Evolutionary conservation across 2,329 filamentous ascomycete species (phyloP), one percentile per base, ranked within the genome.

Genomic region (Acrocalymma vagum): DNA sequence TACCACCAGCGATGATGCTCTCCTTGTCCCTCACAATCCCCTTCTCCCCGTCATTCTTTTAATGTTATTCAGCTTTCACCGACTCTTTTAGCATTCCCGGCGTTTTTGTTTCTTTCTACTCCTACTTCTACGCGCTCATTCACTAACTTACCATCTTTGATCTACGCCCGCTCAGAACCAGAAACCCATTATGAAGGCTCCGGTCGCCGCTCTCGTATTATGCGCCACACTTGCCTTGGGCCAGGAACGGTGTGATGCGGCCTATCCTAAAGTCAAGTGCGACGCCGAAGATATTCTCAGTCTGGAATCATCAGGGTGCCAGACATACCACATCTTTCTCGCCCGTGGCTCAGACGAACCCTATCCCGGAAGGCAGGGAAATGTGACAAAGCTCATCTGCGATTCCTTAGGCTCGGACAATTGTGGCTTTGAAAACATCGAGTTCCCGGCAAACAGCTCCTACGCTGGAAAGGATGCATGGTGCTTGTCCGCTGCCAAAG

Each of bases 281-380:
- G 55, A 61, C 28, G 54, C 58, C 21, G 58, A 56, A 8, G 53
- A 55, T 13, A 52, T 63, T 21, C 44, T 60, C 5, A 41, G 48
- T 18, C 56, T 49, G 24, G 31, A 61, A 17, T 43, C 55, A 4
- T 45, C 41, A 15, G 48, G 53, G 29, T 64, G 61, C 45, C 52
- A 40, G 17, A 43, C 56, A 8, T 60, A 53, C 41, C 61, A 64
- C 32, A 37, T 62, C 16, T 64, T 64, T 42, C 17, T 64, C 18
- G 33, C 48, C 1, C 59, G 61, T 17, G 61, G 59, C n/a, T 64
- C 61, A 9, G 56, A 62, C 27, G 60, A 62, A 11, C 56, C 56
- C 1, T 61, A 58, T 18, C 61, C 61, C 2, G 59, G 61, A 17
- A 56, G 60, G 15, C 48, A 57, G 6, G 59, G 59, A 15, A 55